These are phyloP conservation scores for Echium plantagineum DNA, from an alignment of 257 asterid species.

Conservation along the genomic window DNA sequence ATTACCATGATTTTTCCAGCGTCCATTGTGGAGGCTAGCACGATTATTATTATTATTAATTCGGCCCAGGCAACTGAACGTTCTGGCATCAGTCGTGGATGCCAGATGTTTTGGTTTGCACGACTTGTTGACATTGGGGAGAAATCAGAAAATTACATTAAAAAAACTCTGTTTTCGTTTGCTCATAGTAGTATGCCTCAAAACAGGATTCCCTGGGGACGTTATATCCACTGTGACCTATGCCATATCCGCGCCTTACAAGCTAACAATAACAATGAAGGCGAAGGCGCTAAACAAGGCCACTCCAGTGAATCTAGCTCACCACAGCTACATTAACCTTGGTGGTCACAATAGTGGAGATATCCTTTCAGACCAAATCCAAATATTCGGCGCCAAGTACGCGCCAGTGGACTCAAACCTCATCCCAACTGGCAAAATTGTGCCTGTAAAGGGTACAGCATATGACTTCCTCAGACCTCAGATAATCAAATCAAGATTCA, in stretches of 20 bases:
- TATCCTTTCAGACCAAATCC: conserved; percentile 50
- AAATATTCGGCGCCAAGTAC: conserved; percentile 46
- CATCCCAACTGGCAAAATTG: conserved; percentile 55
- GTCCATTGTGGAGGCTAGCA: too few species aligned
- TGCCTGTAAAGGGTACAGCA: conserved; percentile 38
- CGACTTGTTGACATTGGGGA: too few species aligned
- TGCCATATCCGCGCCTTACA: conserved; percentile 28
- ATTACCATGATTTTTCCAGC: too few species aligned
- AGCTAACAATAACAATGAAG: conserved; percentile 36
- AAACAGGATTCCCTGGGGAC: conserved; percentile 68
- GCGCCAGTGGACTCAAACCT: conserved; percentile 37
- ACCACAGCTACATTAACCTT: conserved; percentile 71
- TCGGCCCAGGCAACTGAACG: too few species aligned
- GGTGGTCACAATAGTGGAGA: conserved; percentile 63
- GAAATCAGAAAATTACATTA: too few species aligned
- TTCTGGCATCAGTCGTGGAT: too few species aligned
- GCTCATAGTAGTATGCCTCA: neutral
- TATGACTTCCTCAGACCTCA: conserved; percentile 46
- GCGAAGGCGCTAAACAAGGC: conserved; percentile 59
- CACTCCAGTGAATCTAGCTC: conserved; percentile 76
- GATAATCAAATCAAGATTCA: conserved; percentile 34
- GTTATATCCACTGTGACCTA: conserved; percentile 40
- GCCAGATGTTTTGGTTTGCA: too few species aligned
- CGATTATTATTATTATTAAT: too few species aligned
- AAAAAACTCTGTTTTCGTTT: too few species aligned